Evolutionary conservation across 1,284 basidiomycete genomes (phyloP).

Genomic region (Earliella scabrosa): DNA sequence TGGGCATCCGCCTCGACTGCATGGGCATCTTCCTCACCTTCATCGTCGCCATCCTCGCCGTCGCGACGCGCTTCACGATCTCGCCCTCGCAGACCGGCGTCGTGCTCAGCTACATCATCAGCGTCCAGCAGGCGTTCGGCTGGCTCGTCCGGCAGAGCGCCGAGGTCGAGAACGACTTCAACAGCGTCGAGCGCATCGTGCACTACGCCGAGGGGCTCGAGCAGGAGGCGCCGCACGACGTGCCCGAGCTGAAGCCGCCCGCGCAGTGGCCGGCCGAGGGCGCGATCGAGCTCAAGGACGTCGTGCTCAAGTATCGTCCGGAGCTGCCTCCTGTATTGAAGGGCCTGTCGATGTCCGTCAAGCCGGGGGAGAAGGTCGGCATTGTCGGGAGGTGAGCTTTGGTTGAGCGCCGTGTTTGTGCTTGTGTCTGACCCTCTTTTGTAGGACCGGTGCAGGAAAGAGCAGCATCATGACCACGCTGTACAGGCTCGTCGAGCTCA

Average conservation of each 20-base stretch:
- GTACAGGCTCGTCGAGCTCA: conserved; percentile 57
- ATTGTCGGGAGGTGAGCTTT: conserved; percentile 68
- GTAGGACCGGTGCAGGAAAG: conserved; percentile 76
- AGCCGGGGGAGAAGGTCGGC: conserved; percentile 88
- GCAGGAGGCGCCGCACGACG: conserved; percentile 78
- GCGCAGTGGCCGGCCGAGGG: conserved; percentile 73
- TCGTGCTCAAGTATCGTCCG: conserved; percentile 74
- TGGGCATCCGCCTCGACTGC: conserved; percentile 87
- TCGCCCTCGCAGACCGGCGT: conserved; percentile 82
- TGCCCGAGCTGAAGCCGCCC: conserved; percentile 60
- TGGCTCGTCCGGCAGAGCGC: conserved; percentile 86
- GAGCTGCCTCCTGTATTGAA: conserved; percentile 73
- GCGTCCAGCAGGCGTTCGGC: conserved; percentile 76
- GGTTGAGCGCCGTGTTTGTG: not conserved
- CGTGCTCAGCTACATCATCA: conserved; percentile 78
- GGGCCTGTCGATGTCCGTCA: conserved; percentile 65
- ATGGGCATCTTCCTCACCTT: conserved; percentile 82
- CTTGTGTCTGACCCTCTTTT: not conserved
- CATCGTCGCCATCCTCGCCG: conserved; percentile 78
- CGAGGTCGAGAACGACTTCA: conserved; percentile 93
- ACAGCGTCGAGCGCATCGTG: conserved; percentile 84
- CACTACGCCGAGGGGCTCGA: conserved; percentile 80
- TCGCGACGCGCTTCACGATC: conserved; percentile 74
- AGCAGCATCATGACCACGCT: conserved; percentile 62
- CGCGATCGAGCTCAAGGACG: conserved; percentile 61